Evolutionary conservation across 768 basidiomycete species (phyloP).

Genomic region (Porpolomopsis calyptriformis): DNA sequence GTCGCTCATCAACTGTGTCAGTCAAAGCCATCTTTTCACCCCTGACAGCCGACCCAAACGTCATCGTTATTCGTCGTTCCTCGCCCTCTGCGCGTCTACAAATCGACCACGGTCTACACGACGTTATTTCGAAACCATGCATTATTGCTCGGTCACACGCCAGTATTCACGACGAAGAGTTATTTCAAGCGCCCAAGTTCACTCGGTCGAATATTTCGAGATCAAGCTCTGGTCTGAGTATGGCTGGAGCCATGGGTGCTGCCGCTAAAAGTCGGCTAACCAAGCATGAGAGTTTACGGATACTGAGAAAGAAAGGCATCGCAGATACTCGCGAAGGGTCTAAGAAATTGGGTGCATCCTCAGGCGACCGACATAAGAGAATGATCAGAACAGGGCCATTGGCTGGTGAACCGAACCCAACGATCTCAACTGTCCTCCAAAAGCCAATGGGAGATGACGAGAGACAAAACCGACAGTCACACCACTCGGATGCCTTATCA

Average conservation of each 20-base stretch:
- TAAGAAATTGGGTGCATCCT: neutral
- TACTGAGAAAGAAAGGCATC: constrained; percentile 48
- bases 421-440: constrained; percentile 25
- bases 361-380: constrained; percentile 13
- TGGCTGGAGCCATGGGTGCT: constrained; percentile 40
- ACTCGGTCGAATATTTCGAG: constrained; percentile 36
- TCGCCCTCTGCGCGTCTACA: constrained; percentile 54
- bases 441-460: constrained; percentile 12
- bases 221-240: constrained; percentile 49
- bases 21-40: constrained; percentile 51
- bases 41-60: constrained; percentile 40
- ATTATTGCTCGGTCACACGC: constrained; percentile 59
- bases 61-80: constrained; percentile 57
- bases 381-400: constrained; percentile 17
- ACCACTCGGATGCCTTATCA: constrained; percentile 3
- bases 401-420: constrained; percentile 20
- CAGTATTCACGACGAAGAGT: constrained; percentile 47
- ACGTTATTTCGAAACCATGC: constrained; percentile 71
- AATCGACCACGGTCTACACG: constrained; percentile 69
- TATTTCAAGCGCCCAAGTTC: constrained; percentile 45
- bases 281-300: constrained; percentile 60
- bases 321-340: constrained; percentile 24
- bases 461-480: neutral
- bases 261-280: constrained; percentile 44
- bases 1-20: constrained; percentile 55